These are phyloP conservation scores for Fusarium sp. DNA, from an alignment of 2,329 filamentous ascomycete species.

Conservation along the genomic window DNA sequence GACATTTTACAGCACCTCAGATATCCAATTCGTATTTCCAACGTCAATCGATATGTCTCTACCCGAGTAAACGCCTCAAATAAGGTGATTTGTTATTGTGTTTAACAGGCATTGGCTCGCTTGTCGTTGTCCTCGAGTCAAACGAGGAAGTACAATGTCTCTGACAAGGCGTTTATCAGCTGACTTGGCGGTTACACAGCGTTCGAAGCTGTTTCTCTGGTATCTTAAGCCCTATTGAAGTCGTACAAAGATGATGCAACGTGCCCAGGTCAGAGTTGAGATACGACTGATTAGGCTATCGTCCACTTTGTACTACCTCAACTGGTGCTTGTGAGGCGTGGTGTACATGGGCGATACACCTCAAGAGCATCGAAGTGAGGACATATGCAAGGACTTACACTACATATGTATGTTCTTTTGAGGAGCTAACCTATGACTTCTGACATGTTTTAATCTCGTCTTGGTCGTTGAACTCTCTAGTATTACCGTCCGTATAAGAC, in stretches of 20 bases:
- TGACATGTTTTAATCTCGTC: background rate
- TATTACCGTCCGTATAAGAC: background rate
- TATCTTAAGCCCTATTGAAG: constrained; percentile 24
- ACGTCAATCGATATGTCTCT: constrained; percentile 19
- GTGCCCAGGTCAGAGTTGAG: constrained; percentile 4
- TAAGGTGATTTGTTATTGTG: constrained; percentile 16
- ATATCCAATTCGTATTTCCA: constrained; percentile 10
- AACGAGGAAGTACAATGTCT: constrained; percentile 2
- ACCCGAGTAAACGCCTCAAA: constrained; percentile 23
- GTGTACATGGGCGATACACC: background rate
- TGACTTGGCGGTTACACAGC: constrained; percentile 32
- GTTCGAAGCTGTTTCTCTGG: background rate
- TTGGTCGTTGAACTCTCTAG: background rate
- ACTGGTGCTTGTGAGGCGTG: background rate
- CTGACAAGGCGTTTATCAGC: constrained; percentile 23
- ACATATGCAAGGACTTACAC: background rate
- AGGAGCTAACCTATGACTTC: background rate
- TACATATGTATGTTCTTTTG: background rate
- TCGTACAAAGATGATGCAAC: constrained; percentile 37
- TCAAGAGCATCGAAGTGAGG: background rate
- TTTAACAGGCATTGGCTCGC: constrained; percentile 13
- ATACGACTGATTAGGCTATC: constrained; percentile 26
- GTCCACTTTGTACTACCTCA: background rate
- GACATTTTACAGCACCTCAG: constrained; percentile 1
- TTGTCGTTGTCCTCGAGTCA: constrained; percentile 6